Base-by-base conservation (phyloP, 1,284 basidiomycete species). In the Naganishia cerealis region DNA sequence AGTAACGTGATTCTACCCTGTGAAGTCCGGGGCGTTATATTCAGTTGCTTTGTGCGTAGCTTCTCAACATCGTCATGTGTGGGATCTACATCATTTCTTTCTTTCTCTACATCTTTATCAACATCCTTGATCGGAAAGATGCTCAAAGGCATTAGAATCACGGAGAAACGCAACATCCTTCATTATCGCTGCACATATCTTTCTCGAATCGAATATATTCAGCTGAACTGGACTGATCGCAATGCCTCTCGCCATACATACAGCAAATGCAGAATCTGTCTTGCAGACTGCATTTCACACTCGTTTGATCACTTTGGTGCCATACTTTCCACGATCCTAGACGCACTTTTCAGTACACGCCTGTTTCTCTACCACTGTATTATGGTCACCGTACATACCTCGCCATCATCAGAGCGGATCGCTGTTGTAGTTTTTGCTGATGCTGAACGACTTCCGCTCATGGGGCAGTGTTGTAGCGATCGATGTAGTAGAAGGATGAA, bases 31-130 rank as follows among this genome's bases (percentile, higher is more conserved):
- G 10, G 9, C 10, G 40, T n/a, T 0, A 18, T 26, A 36, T 38
- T 54, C 39, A 39, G 15, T 33, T 29, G 43, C 21, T 2, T 36
- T 59, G 12, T 16, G 26, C 42, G 13, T 38, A 63, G 61, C 38
- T 63, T 5, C n/a, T 63, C 7, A 63, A 63, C 50, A 54, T 54
- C 24, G 61, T 52, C n/a, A 63, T 63, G 61, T 63, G 61, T 38
- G 61, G 50, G 5, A 18, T 63, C 18, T 63, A 63, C 21, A 54
- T 50, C 61, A 15, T 54, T 16, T 54, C 50, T 24, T 63, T 63
- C 50, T 40, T 54, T 38, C 38, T 54, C 16, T 63, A 63, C 61
- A 53, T 63, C 9, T 38, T 9, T 13, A 54, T 63, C 61, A 54
- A 42, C 36, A 13, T 63, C 21, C 61, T 63, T 10, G 61, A 63